These are phyloP conservation scores for Pelargonium myrrhifolium DNA, from an alignment of 441 rosid species.

Conservation along the genomic window DNA sequence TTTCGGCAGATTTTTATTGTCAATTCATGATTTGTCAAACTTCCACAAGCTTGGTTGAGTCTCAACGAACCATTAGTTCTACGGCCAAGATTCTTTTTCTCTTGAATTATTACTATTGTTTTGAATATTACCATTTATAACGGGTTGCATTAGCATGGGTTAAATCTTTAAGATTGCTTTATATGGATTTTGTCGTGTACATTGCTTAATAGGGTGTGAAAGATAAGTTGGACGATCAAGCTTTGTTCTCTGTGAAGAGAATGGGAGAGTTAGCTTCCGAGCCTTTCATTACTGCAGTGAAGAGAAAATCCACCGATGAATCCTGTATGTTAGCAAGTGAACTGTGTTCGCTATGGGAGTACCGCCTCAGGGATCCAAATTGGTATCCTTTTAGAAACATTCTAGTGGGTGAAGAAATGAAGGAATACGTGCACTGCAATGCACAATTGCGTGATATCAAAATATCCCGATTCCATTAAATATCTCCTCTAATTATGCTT, in stretches of 20 bases:
- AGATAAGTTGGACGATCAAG: too few relatives aligned
- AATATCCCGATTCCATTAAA: background rate
- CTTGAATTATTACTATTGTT: too few relatives aligned
- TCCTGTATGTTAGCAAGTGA: slow-evolving; percentile 27
- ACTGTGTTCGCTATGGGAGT: slow-evolving; percentile 44
- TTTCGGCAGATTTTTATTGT: too few relatives aligned
- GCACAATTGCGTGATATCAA: background rate
- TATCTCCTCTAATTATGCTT: background rate
- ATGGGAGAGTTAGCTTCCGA: slow-evolving; percentile 47
- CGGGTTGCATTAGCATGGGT: too few relatives aligned
- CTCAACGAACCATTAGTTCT: too few relatives aligned
- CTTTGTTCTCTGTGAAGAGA: slow-evolving; percentile 21
- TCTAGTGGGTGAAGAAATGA: slow-evolving; percentile 27
- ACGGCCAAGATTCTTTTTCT: too few relatives aligned
- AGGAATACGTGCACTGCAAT: slow-evolving; percentile 24
- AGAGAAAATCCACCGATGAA: slow-evolving; percentile 2
- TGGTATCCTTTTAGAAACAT: slow-evolving; percentile 52
- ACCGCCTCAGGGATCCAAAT: slow-evolving; percentile 30
- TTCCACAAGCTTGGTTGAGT: too few relatives aligned
- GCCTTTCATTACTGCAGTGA: slow-evolving; percentile 28
- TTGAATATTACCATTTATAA: too few relatives aligned
- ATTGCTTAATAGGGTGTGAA: too few relatives aligned
- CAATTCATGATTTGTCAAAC: too few relatives aligned
- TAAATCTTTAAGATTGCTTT: too few relatives aligned
- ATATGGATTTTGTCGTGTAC: too few relatives aligned